These are phyloP conservation scores for Holtermanniella nyarrowii DNA, from an alignment of 768 basidiomycete species.

Conservation along the genomic window DNA sequence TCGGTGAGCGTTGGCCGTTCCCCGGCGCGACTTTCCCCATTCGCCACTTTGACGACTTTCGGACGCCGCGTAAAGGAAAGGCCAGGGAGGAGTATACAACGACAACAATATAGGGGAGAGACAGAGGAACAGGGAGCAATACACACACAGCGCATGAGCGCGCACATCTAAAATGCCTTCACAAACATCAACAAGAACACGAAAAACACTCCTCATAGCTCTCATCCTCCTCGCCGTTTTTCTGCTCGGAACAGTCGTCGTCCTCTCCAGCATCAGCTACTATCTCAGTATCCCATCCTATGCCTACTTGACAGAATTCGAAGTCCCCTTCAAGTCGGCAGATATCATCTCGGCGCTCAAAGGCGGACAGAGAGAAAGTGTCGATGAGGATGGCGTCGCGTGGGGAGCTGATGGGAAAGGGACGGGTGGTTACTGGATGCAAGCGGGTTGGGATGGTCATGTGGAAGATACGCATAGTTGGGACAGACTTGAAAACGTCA, in stretches of 20 bases:
- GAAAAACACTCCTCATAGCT: constrained; percentile 43
- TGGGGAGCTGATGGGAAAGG: constrained; percentile 34
- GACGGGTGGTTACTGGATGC: constrained; percentile 34
- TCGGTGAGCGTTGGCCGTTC: no score
- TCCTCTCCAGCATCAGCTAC: constrained; percentile 82
- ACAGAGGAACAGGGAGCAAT: no score
- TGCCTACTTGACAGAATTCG: constrained; percentile 69
- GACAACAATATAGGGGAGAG: no score
- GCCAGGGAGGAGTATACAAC: no score
- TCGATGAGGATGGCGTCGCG: constrained; percentile 1
- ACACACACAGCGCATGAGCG: background rate
- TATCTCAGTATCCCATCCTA: constrained; percentile 69
- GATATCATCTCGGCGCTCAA: constrained; percentile 47
- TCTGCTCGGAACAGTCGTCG: constrained; percentile 77
- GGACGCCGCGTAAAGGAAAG: no score
- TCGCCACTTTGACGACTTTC: no score
- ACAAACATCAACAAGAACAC: constrained; percentile 2
- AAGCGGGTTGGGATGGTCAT: constrained; percentile 33
- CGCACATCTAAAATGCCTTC: background rate
- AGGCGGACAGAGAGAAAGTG: background rate
- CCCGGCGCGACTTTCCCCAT: no score
- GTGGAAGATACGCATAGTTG: constrained; percentile 30
- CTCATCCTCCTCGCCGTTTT: constrained; percentile 59
- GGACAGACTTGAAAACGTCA: constrained; percentile 31
- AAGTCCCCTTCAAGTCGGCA: constrained; percentile 51